phyloP scores from a whole-genome alignment of 2,329 filamentous ascomycete genomes.

The Fusarium solani-melongenae region DNA sequence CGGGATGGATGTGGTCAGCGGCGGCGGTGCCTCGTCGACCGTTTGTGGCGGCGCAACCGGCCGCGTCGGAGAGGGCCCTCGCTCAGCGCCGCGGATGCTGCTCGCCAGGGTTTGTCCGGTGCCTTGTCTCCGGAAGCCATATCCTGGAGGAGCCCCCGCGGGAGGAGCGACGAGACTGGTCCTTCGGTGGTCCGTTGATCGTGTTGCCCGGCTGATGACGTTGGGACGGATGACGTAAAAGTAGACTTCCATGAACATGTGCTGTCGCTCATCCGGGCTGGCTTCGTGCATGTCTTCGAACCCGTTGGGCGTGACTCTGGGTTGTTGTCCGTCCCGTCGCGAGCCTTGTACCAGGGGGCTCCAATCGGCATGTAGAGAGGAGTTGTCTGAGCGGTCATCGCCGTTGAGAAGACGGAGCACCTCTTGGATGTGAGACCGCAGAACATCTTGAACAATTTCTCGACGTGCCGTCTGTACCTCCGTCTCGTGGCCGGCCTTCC shows the following conservation, averaged over 20 bases:
- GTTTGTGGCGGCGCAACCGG: constrained; percentile 22
- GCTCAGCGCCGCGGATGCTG: constrained; percentile 28
- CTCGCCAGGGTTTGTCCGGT: constrained; percentile 41
- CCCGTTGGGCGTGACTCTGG: constrained; percentile 30
- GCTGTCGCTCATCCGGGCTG: constrained; percentile 60
- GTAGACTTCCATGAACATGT: constrained; percentile 64
- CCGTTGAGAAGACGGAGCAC: constrained; percentile 59
- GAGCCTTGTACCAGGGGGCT: constrained; percentile 20
- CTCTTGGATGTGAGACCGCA: constrained; percentile 62
- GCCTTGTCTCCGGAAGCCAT: constrained; percentile 32
- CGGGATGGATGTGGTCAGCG: constrained; percentile 6
- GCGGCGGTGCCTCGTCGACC: constrained; percentile 11
- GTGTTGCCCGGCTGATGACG: constrained; percentile 51
- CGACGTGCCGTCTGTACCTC: constrained; percentile 43
- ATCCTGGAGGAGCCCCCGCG: constrained; percentile 32
- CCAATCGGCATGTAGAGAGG: constrained; percentile 36
- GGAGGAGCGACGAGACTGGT: constrained; percentile 31
- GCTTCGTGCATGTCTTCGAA: constrained; percentile 61
- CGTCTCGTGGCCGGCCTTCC: constrained; percentile 9
- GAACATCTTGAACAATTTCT: constrained; percentile 56
- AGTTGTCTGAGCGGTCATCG: constrained; percentile 45
- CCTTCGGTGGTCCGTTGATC: constrained; percentile 42
- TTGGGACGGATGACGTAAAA: constrained; percentile 56
- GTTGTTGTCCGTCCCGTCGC: constrained; percentile 9
- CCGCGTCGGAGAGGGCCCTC: constrained; percentile 12